A percentile compares a stretch with the other conserved stretches of the same genome.
These are phyloP conservation scores for Sphaceloma murrayae DNA, from an alignment of 2,329 filamentous ascomycete species.

Conservation along the genomic window DNA sequence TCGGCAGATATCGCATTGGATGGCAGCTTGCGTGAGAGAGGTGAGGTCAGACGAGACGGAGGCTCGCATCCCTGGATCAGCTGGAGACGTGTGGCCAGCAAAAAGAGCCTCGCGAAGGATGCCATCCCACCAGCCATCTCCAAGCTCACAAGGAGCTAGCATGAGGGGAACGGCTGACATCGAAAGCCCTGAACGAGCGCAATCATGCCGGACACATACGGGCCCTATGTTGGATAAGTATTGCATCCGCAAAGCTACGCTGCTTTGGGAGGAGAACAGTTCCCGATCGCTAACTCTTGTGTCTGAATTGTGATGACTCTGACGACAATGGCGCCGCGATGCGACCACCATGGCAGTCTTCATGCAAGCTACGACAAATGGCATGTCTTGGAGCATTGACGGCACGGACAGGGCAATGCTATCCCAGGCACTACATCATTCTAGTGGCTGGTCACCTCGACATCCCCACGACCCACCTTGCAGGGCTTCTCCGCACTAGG, in stretches of 20 bases:
- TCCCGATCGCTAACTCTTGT: slow-evolving; percentile 5
- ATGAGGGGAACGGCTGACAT: slow-evolving; percentile 6
- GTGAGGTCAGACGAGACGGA: too few species aligned
- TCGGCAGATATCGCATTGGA: not conserved
- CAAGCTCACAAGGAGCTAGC: not conserved
- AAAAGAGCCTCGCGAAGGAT: too few species aligned
- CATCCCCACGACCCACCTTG: not conserved
- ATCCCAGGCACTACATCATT: not conserved
- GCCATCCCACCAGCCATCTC: not conserved
- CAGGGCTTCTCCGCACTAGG: slow-evolving; percentile 14
- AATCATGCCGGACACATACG: slow-evolving; percentile 1
- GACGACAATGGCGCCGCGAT: slow-evolving; percentile 10
- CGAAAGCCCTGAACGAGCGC: not conserved
- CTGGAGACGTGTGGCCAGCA: too few species aligned
- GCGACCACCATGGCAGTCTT: not conserved
- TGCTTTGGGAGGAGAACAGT: not conserved
- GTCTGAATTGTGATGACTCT: not conserved
- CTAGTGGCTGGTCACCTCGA: slow-evolving; percentile 1
- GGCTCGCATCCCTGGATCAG: too few species aligned
- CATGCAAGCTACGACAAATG: not conserved
- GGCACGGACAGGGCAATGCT: not conserved
- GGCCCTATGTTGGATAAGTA: slow-evolving; percentile 9
- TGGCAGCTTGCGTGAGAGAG: too few species aligned
- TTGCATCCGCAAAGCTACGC: slow-evolving; percentile 10
- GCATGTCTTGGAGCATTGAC: not conserved